These are phyloP conservation scores for Panellus pusillus DNA, from an alignment of 768 basidiomycete species.

Conservation along the genomic window DNA sequence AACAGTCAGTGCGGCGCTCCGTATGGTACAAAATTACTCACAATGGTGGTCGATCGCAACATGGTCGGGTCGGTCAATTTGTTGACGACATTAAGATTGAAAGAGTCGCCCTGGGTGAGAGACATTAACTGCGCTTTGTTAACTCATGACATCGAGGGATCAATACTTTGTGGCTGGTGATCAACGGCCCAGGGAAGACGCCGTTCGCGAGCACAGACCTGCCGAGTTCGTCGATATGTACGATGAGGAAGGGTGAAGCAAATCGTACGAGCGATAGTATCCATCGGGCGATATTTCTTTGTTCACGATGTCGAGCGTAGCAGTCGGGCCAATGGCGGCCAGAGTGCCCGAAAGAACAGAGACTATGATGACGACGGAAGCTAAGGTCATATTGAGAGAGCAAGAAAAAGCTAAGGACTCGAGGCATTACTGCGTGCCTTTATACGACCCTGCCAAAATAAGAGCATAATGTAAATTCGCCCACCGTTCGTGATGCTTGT, in stretches of 20 bases:
- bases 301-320: constrained; percentile 15
- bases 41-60: constrained; percentile 39
- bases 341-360: background rate
- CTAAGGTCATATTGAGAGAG: no score
- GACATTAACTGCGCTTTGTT: no score
- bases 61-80: constrained; percentile 37
- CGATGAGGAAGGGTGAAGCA: background rate
- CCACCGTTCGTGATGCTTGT: no score
- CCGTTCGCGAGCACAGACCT: constrained; percentile 17
- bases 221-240: background rate
- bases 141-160: background rate
- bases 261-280: constrained; percentile 9
- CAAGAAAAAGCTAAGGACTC: no score
- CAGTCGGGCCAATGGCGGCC: constrained; percentile 24
- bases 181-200: constrained; percentile 19
- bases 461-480: no score
- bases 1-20: background rate
- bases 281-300: constrained; percentile 10
- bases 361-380: background rate
- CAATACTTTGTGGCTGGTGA: constrained; percentile 16
- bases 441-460: background rate
- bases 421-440: no score
- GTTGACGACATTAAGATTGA: constrained; percentile 39
- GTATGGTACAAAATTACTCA: constrained; percentile 20
- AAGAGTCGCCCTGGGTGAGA: constrained; percentile 31